Conservation (phyloP, 2,329 filamentous ascomycete genomes). For the Lachnellula subtilissima region DNA sequence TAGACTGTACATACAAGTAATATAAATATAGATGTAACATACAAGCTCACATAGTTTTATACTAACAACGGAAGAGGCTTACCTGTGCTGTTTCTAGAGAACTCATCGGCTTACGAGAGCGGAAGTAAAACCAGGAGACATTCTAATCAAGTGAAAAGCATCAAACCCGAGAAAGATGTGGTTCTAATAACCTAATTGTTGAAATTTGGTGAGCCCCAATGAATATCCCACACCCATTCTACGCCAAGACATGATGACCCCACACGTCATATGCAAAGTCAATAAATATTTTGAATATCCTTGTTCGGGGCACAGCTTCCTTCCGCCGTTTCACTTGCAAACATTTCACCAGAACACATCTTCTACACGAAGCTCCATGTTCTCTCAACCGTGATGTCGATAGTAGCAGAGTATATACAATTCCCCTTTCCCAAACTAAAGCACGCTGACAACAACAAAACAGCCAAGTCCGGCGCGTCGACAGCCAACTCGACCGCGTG, state of each 20-base stretch:
- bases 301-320: neutral
- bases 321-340: neutral
- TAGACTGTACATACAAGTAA: too few species aligned
- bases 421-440: neutral
- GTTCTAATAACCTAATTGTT: too few species aligned
- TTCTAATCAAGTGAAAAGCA: too few species aligned
- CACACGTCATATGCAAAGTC: neutral
- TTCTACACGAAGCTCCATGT: conserved; percentile 9
- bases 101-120: too few species aligned
- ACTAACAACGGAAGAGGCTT: too few species aligned
- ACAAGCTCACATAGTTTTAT: too few species aligned
- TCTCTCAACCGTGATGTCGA: conserved; percentile 36
- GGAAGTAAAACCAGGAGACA: too few species aligned
- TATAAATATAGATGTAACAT: too few species aligned
- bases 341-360: neutral
- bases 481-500: conserved; percentile 62
- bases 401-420: conserved; percentile 41
- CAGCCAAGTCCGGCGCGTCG: conserved; percentile 55
- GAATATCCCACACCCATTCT: neutral
- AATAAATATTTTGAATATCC: neutral
- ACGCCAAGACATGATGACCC: neutral
- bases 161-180: too few species aligned
- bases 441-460: neutral
- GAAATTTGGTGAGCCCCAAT: too few species aligned
- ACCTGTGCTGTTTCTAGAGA: too few species aligned